These are phyloP conservation scores for Diplodia sapinea DNA, from an alignment of 2,329 filamentous ascomycete genomes.

Conservation along the genomic window DNA sequence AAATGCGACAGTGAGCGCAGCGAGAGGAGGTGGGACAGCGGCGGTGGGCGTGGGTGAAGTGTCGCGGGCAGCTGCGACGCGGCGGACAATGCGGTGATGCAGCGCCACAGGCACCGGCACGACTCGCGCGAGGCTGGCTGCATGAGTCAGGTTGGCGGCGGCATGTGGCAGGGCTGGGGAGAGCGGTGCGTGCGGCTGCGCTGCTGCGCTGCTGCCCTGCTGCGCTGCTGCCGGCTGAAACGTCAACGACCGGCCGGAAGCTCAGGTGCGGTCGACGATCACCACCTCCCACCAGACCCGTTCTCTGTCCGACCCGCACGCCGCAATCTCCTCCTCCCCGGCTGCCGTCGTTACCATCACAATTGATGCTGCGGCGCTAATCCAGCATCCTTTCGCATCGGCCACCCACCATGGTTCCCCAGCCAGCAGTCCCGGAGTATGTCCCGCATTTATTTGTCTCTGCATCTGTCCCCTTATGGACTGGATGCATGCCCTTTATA, in stretches of 20 bases:
- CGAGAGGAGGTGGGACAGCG: not conserved
- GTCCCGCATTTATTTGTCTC: slow-evolving; percentile 36
- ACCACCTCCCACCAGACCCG: slow-evolving; percentile 25
- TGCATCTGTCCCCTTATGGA: slow-evolving; percentile 29
- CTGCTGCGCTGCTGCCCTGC: too few relatives aligned
- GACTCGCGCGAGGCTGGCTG: slow-evolving; percentile 1
- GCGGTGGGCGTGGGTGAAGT: slow-evolving; percentile 4
- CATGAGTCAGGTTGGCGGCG: slow-evolving; percentile 11
- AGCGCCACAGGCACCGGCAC: slow-evolving; percentile 13
- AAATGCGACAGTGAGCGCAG: not conserved
- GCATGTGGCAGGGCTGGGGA: slow-evolving; percentile 11
- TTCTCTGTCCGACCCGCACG: slow-evolving; percentile 2
- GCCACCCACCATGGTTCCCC: slow-evolving; percentile 46
- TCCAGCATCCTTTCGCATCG: not conserved
- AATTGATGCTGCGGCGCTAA: slow-evolving; percentile 28
- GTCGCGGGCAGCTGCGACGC: slow-evolving; percentile 20
- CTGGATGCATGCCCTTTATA: slow-evolving; percentile 1
- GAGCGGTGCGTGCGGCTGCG: too few relatives aligned
- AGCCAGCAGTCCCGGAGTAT: slow-evolving; percentile 53
- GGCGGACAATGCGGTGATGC: slow-evolving; percentile 24
- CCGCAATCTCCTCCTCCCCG: slow-evolving; percentile 15
- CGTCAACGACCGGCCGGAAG: slow-evolving; percentile 24
- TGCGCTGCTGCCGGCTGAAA: not conserved
- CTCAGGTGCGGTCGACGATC: slow-evolving; percentile 28
- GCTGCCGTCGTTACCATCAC: slow-evolving; percentile 2